phyloP scores from a whole-genome alignment of 164 flowering plant genomes.

The Tinospora cordifolia region DNA sequence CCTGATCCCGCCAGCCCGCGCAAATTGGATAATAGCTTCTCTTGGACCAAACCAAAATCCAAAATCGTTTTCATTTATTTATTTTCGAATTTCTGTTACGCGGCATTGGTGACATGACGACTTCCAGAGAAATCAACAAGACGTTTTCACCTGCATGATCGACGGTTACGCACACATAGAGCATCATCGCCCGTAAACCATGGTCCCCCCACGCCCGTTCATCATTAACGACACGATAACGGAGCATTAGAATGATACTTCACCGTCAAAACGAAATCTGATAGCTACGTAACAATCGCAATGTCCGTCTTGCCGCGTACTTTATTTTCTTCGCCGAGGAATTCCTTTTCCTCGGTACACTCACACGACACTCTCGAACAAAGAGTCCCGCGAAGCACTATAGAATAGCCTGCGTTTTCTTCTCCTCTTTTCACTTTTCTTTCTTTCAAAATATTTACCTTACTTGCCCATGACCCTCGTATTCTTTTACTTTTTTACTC shows the following conservation, averaged over 20 bases:
- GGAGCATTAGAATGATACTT: too few relatives aligned
- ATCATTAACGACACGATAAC: background rate
- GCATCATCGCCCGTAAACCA: background rate
- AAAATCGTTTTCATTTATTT: background rate
- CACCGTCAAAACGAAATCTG: background rate
- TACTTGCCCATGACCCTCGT: background rate
- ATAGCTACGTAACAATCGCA: background rate
- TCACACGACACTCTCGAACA: background rate
- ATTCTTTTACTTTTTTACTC: background rate
- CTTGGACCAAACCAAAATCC: background rate
- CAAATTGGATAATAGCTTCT: background rate
- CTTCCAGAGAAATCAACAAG: background rate
- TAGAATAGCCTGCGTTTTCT: too few relatives aligned
- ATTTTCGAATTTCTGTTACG: slow-evolving; percentile 1
- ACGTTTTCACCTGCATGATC: background rate
- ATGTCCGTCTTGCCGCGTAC: slow-evolving; percentile 2
- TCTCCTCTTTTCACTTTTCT: background rate
- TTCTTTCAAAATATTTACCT: background rate
- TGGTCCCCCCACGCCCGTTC: background rate
- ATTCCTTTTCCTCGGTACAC: background rate
- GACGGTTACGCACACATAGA: background rate
- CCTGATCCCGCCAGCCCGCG: background rate
- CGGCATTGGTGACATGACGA: background rate
- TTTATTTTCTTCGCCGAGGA: background rate
- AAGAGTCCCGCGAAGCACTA: background rate